Conservation (phyloP, 2,329 filamentous ascomycete genomes). For the Hypomyces rosellus region DNA sequence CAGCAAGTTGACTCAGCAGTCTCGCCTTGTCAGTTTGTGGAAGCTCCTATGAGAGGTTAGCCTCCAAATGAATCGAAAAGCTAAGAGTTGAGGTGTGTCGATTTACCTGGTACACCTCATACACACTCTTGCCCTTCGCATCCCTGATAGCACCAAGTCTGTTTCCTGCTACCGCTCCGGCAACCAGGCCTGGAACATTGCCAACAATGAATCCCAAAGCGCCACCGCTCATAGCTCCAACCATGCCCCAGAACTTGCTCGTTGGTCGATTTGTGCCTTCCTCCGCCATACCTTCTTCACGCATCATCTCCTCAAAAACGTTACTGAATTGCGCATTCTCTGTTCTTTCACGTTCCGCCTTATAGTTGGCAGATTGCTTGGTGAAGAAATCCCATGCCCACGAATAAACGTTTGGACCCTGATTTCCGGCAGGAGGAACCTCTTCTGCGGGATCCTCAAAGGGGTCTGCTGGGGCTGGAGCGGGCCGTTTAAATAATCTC, state of each 20-base stretch:
- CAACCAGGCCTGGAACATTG: constrained; percentile 82
- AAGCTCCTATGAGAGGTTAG: constrained; percentile 52
- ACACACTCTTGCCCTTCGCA: constrained; percentile 90
- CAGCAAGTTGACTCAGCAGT: constrained; percentile 76
- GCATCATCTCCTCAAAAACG: constrained; percentile 84
- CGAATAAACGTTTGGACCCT: constrained; percentile 52
- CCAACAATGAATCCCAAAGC: constrained; percentile 92
- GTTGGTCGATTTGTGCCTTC: constrained; percentile 54
- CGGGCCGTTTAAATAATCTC: constrained; percentile 24
- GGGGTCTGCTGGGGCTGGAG: constrained; percentile 30
- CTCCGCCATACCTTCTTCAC: constrained; percentile 77
- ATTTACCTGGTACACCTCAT: constrained; percentile 68
- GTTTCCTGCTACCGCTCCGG: constrained; percentile 89
- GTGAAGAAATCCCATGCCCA: constrained; percentile 68
- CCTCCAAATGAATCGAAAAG: constrained; percentile 7
- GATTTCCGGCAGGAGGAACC: constrained; percentile 36
- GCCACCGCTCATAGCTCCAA: constrained; percentile 81
- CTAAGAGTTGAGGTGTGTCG: neutral
- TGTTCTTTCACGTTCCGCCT: constrained; percentile 44
- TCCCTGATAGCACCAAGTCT: constrained; percentile 84
- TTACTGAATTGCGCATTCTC: constrained; percentile 81
- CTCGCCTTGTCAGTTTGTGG: constrained; percentile 75
- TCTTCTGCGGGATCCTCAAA: constrained; percentile 42
- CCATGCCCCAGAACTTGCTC: constrained; percentile 75
- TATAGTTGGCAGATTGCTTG: constrained; percentile 20